Evolutionary conservation across 257 asterid genomes (phyloP).

Genomic region (Striga asiatica): DNA sequence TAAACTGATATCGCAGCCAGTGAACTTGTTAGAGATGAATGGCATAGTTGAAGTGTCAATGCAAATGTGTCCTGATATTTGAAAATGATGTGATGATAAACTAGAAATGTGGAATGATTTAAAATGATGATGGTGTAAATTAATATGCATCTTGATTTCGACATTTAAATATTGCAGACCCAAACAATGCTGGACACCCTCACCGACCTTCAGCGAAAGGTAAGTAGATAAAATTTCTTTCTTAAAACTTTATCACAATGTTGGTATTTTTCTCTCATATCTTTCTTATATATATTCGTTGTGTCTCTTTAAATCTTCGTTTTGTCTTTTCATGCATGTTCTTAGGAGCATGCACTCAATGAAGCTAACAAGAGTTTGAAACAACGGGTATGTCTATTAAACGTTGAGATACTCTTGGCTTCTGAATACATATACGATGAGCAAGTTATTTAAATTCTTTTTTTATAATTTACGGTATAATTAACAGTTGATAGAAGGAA

Average conservation of each 20-base stretch:
- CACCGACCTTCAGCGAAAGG: constrained; percentile 85
- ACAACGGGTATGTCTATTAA: constrained; percentile 49
- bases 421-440: too few relatives aligned
- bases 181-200: constrained; percentile 95
- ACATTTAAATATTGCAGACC: constrained; percentile 40
- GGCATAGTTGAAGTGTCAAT: too few relatives aligned
- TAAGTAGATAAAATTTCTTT: constrained; percentile 3
- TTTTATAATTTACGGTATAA: too few relatives aligned
- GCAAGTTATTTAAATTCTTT: too few relatives aligned
- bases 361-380: constrained; percentile 85
- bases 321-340: too few relatives aligned
- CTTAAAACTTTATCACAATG: background rate
- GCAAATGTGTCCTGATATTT: background rate
- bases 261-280: background rate
- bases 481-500: constrained; percentile 86
- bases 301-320: background rate
- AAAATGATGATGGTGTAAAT: background rate
- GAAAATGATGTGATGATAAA: background rate
- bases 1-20: background rate
- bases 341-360: constrained; percentile 81
- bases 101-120: too few relatives aligned
- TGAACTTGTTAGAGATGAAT: too few relatives aligned
- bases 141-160: background rate
- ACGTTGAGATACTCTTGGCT: too few relatives aligned
- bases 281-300: background rate